These are phyloP conservation scores for Boletus hoseneyae DNA, from an alignment of 1,284 basidiomycete species.

Conservation along the genomic window DNA sequence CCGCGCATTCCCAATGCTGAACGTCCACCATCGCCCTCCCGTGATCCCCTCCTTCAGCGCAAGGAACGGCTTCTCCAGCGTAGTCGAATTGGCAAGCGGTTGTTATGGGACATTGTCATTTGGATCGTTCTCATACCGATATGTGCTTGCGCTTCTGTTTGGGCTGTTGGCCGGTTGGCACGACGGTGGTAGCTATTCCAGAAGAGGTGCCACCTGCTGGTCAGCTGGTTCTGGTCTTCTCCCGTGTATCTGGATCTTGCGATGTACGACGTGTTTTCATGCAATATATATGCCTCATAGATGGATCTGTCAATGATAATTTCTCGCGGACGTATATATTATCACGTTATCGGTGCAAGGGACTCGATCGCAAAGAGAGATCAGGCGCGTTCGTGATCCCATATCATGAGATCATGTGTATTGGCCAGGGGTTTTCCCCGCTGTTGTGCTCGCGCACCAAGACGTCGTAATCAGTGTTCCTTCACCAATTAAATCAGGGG, in stretches of 20 bases:
- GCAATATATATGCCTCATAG: no score
- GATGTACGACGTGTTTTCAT: no score
- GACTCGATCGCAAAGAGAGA: no score
- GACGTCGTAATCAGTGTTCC: background rate
- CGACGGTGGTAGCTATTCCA: conserved; percentile 37
- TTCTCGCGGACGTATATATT: no score
- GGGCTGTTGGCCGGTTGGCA: conserved; percentile 47
- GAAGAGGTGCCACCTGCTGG: conserved; percentile 8
- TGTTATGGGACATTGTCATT: conserved; percentile 70
- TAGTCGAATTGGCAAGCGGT: conserved; percentile 54
- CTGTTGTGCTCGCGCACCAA: background rate
- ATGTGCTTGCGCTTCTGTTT: conserved; percentile 49
- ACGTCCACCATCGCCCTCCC: conserved; percentile 24
- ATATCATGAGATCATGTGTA: no score
- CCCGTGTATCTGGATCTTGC: background rate
- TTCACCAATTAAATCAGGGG: background rate
- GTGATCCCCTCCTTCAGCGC: conserved; percentile 64
- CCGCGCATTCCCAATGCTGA: conserved; percentile 13
- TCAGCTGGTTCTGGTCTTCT: background rate
- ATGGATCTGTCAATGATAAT: background rate
- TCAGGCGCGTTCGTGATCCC: no score
- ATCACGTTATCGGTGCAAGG: no score
- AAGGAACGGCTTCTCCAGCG: conserved; percentile 73
- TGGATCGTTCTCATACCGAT: conserved; percentile 60
- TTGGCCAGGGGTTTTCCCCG: background rate